Percentiles rank a stretch among this genome's conserved stretches.
Evolutionary conservation across 176 grass and related monocot genomes (phyloP).

Genomic region (Carex myosuroides): DNA sequence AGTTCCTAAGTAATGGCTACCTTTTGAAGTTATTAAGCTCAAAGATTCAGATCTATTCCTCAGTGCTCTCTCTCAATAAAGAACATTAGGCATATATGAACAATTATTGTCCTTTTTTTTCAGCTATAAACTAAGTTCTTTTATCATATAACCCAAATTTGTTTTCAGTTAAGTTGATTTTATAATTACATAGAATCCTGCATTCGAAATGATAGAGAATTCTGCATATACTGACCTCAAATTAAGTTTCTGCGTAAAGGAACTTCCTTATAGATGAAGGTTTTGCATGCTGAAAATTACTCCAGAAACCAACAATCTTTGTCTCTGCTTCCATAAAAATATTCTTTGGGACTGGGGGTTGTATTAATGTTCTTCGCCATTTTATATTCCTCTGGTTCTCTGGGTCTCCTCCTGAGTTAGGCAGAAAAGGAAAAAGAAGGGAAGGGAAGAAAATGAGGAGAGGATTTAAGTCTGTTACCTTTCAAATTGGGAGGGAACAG

Average conservation of each 20-base stretch:
- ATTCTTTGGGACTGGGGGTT: not conserved
- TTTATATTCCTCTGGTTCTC: not conserved
- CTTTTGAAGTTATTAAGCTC: not conserved
- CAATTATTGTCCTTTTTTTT: not conserved
- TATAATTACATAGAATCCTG: not conserved
- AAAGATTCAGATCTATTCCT: slow-evolving; percentile 4
- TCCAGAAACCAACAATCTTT: not conserved
- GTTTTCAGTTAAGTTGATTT: not conserved
- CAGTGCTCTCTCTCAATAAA: not conserved
- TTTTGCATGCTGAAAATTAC: not conserved
- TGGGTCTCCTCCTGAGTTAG: not conserved
- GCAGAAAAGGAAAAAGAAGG: not conserved
- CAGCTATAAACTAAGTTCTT: not conserved
- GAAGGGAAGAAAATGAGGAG: not conserved
- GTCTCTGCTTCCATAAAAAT: not conserved
- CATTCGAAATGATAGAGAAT: not conserved
- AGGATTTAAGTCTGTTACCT: not conserved
- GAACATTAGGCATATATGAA: not conserved
- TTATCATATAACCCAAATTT: not conserved
- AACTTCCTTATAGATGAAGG: no score
- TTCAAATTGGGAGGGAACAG: not conserved
- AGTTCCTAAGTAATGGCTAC: not conserved
- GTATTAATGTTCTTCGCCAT: not conserved
- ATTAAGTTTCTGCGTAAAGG: not conserved
- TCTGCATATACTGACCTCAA: not conserved